phyloP scores from a whole-genome alignment of 495 filamentous ascomycete genomes.

The Margaritispora aquatica region DNA sequence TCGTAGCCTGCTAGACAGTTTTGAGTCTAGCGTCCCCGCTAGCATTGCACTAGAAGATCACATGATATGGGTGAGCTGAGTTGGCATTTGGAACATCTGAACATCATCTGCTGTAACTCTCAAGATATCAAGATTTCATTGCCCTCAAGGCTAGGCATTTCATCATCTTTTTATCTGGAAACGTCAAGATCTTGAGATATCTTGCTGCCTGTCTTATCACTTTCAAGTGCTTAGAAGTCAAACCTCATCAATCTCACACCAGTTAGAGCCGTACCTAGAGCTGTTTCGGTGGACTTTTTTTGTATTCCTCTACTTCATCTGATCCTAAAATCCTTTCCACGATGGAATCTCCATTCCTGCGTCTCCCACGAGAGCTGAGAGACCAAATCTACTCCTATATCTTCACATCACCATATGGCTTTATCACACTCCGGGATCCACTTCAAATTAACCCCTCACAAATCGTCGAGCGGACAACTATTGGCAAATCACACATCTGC shows the following conservation, averaged over 20 bases:
- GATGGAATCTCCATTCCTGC: background rate
- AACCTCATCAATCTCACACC: no score
- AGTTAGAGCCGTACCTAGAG: no score
- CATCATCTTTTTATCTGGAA: no score
- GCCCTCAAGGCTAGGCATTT: no score
- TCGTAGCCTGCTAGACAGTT: background rate
- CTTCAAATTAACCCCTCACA: background rate
- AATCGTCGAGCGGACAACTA: background rate
- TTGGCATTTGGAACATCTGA: no score
- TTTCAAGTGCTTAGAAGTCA: no score
- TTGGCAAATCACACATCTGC: background rate
- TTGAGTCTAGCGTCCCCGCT: background rate
- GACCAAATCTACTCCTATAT: background rate
- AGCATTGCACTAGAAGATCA: background rate
- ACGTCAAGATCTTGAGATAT: no score
- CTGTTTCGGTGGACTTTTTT: background rate
- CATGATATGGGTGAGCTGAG: no score
- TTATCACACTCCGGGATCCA: background rate
- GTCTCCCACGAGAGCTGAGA: background rate
- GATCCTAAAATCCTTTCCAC: background rate
- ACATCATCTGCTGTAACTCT: no score
- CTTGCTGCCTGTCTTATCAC: no score
- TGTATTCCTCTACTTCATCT: background rate
- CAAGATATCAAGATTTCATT: no score
- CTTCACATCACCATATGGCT: background rate